Conservation (phyloP, 2,329 filamentous ascomycete species). For the Colletotrichum agaves region DNA sequence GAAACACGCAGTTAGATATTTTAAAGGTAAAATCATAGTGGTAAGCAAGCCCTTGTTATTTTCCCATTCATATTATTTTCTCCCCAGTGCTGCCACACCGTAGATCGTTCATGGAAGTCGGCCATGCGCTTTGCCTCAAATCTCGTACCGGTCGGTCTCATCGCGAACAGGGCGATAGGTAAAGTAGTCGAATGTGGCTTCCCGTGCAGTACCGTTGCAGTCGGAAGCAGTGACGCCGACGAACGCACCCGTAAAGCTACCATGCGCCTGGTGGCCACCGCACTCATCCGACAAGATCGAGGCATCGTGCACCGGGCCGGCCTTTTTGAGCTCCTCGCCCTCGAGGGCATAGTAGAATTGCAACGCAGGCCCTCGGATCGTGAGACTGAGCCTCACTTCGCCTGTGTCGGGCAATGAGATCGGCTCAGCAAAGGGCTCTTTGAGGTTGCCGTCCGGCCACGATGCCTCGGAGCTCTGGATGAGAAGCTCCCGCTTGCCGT, state of each 20-base stretch:
- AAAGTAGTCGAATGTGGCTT: conserved; percentile 64
- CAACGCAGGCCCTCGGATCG: conserved; percentile 60
- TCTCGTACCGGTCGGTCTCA: conserved; percentile 60
- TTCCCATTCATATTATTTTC: too few relatives aligned
- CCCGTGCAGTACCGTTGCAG: conserved; percentile 60
- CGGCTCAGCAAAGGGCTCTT: conserved; percentile 53
- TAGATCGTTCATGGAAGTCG: too few relatives aligned
- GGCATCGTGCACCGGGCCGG: conserved; percentile 68
- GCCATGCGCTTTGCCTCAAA: neutral
- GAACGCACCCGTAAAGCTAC: conserved; percentile 73
- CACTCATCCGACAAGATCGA: conserved; percentile 72
- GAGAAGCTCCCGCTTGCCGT: conserved; percentile 67
- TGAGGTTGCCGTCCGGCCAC: conserved; percentile 62
- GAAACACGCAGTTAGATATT: too few relatives aligned
- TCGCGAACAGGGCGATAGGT: conserved; percentile 60
- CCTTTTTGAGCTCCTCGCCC: conserved; percentile 54
- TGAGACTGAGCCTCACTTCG: conserved; percentile 63
- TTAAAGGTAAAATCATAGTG: too few relatives aligned
- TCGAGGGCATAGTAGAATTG: conserved; percentile 68
- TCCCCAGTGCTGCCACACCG: too few relatives aligned
- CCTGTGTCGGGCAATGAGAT: conserved; percentile 64
- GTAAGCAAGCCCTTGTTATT: too few relatives aligned
- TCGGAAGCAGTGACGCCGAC: conserved; percentile 67
- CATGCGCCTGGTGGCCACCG: conserved; percentile 68
- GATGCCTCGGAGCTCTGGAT: conserved; percentile 67